These are phyloP conservation scores for Colletotrichum echinochloae DNA, from an alignment of 2,329 filamentous ascomycete species.

Conservation along the genomic window DNA sequence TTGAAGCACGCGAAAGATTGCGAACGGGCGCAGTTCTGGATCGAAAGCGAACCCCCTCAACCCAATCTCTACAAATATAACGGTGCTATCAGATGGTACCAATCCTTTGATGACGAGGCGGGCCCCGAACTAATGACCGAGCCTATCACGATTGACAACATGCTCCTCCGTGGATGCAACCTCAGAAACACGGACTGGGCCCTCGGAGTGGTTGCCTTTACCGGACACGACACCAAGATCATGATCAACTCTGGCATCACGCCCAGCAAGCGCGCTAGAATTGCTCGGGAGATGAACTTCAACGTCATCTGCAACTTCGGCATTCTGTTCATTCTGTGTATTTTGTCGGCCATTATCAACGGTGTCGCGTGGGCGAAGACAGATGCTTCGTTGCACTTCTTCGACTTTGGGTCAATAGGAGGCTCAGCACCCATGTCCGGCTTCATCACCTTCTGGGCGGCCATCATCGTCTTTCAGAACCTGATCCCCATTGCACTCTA, in stretches of 20 bases:
- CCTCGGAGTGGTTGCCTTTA: conserved; percentile 92
- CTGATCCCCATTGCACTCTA: conserved; percentile 98
- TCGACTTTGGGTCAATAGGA: conserved; percentile 88
- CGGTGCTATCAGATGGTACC: conserved; percentile 88
- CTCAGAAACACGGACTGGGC: conserved; percentile 97
- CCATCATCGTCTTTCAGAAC: conserved; percentile 95
- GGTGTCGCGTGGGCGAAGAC: conserved; percentile 83
- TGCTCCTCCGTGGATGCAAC: conserved; percentile 92
- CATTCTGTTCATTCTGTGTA: conserved; percentile 89
- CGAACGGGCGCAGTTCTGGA: conserved; percentile 85
- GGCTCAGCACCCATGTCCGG: conserved; percentile 81
- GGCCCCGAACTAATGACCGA: conserved; percentile 85
- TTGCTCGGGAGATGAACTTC: conserved; percentile 94
- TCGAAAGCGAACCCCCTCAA: conserved; percentile 92
- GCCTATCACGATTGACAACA: conserved; percentile 93
- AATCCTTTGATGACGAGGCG: conserved; percentile 73
- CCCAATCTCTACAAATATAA: conserved; percentile 97
- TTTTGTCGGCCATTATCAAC: conserved; percentile 86
- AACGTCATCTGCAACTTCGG: conserved; percentile 98
- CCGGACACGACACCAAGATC: conserved; percentile 96
- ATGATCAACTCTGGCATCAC: conserved; percentile 99
- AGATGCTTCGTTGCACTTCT: conserved; percentile 81
- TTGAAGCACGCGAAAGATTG: conserved; percentile 93
- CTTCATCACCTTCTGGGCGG: conserved; percentile 97
- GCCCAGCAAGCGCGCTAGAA: conserved; percentile 90